These are phyloP conservation scores for Colletotrichum lini DNA, from an alignment of 2,329 filamentous ascomycete genomes.

Conservation along the genomic window DNA sequence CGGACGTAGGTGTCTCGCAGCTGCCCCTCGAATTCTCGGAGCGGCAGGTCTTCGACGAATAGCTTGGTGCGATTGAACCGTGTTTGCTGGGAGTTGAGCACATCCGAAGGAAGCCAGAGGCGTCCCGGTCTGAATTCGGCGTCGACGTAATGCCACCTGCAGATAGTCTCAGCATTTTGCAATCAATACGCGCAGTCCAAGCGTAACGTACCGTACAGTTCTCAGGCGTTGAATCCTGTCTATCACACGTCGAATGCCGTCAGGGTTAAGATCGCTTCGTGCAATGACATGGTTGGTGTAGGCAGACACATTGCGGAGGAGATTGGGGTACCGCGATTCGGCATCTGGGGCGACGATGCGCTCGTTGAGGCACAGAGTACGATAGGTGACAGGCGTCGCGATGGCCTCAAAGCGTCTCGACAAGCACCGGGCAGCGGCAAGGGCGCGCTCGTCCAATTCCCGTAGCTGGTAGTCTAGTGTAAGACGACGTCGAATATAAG, in stretches of 20 bases:
- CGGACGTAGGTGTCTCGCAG: conserved; percentile 54
- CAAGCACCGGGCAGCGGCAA: conserved; percentile 54
- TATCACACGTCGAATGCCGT: conserved; percentile 54
- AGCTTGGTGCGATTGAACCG: conserved; percentile 51
- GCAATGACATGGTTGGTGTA: conserved; percentile 59
- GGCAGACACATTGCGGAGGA: conserved; percentile 53
- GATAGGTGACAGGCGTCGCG: conserved; percentile 60
- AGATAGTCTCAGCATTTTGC: background rate
- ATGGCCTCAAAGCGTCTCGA: conserved; percentile 59
- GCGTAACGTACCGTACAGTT: conserved; percentile 55
- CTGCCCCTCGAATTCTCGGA: conserved; percentile 54
- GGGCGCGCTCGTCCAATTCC: conserved; percentile 53
- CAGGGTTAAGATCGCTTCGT: conserved; percentile 57
- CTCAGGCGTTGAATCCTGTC: conserved; percentile 53
- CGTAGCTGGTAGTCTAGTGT: conserved; percentile 52
- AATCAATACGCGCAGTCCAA: background rate
- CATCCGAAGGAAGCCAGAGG: conserved; percentile 57
- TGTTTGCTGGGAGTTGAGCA: conserved; percentile 52
- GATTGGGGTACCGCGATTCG: conserved; percentile 50
- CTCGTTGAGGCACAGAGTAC: conserved; percentile 55
- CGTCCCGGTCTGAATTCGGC: conserved; percentile 47
- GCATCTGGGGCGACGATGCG: conserved; percentile 53
- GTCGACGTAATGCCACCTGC: conserved; percentile 58
- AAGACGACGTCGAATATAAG: conserved; percentile 22
- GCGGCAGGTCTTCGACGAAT: conserved; percentile 58